Evolutionary conservation across 169 alveolate genomes (phyloP).

Genomic region (Plasmodium sp.): DNA sequence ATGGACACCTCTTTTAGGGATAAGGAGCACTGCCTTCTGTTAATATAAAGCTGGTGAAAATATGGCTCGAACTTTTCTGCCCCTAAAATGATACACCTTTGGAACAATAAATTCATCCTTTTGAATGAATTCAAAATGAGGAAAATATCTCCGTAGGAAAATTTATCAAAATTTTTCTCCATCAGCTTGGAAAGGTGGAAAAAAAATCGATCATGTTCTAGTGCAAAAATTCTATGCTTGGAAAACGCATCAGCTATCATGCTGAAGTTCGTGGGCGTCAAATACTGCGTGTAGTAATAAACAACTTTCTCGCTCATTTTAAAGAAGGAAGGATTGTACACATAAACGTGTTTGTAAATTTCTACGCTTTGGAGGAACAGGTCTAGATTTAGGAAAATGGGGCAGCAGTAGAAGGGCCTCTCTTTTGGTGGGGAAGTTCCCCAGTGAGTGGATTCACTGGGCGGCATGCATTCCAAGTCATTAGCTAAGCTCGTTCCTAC

Average conservation of each 20-base stretch:
- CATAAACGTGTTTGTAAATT: slow-evolving; percentile 55
- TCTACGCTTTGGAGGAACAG: slow-evolving; percentile 56
- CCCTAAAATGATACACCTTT: slow-evolving; percentile 36
- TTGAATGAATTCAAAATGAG: slow-evolving; percentile 41
- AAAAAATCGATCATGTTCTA: slow-evolving; percentile 70
- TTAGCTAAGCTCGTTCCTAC: neutral
- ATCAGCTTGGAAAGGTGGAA: slow-evolving; percentile 51
- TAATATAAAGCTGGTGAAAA: slow-evolving; percentile 30
- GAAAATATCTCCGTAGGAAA: slow-evolving; percentile 44
- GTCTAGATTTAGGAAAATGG: slow-evolving; percentile 52
- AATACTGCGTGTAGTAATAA: slow-evolving; percentile 68
- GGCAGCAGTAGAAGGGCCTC: slow-evolving; percentile 6
- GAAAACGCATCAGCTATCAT: slow-evolving; percentile 72
- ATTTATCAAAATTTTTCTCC: slow-evolving; percentile 64
- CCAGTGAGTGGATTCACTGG: neutral
- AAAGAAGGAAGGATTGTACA: slow-evolving; percentile 45
- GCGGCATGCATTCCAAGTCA: neutral
- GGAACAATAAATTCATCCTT: slow-evolving; percentile 66
- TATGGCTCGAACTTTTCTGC: slow-evolving; percentile 29
- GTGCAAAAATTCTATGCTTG: slow-evolving; percentile 33
- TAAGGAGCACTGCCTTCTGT: slow-evolving; percentile 31
- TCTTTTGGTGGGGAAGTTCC: neutral
- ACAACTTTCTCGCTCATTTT: slow-evolving; percentile 53
- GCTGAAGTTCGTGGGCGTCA: slow-evolving; percentile 29
- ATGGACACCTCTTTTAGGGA: slow-evolving; percentile 75